These are phyloP conservation scores for Hypoxylon sp. DNA, from an alignment of 2,329 filamentous ascomycete genomes.

Conservation along the genomic window DNA sequence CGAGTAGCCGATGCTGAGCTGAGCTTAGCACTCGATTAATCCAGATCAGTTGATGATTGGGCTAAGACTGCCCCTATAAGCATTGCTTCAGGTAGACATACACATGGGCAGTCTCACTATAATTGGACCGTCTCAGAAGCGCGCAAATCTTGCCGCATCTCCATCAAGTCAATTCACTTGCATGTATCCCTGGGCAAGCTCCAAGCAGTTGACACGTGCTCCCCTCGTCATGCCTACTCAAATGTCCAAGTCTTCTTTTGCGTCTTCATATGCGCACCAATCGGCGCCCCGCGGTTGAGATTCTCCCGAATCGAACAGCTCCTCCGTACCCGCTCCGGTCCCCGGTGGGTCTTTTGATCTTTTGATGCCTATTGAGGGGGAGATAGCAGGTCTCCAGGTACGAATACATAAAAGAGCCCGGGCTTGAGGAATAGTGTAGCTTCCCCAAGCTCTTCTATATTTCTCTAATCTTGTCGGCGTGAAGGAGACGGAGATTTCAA, in stretches of 20 bases:
- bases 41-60: too few species aligned
- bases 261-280: conserved; percentile 42
- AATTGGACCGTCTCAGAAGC: not conserved
- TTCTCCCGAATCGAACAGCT: conserved; percentile 39
- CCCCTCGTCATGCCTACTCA: not conserved
- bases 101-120: not conserved
- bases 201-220: not conserved
- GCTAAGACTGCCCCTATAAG: too few species aligned
- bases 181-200: not conserved
- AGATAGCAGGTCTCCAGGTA: not conserved
- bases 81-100: too few species aligned
- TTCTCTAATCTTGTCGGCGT: not conserved
- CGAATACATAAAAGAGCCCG: conserved; percentile 15
- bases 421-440: not conserved
- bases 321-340: conserved; percentile 37
- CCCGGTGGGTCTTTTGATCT: conserved; percentile 22
- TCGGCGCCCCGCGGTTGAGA: conserved; percentile 35
- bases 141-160: not conserved
- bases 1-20: too few species aligned
- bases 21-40: too few species aligned
- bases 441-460: conserved; percentile 2
- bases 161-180: not conserved
- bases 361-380: conserved; percentile 19
- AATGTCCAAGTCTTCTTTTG: conserved; percentile 23
- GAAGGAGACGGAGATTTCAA: not conserved